Percentiles rank a stretch among this genome's conserved stretches.
Evolutionary conservation across 2,329 filamentous ascomycete species (phyloP).

Genomic region (Gnomoniopsis sp.): DNA sequence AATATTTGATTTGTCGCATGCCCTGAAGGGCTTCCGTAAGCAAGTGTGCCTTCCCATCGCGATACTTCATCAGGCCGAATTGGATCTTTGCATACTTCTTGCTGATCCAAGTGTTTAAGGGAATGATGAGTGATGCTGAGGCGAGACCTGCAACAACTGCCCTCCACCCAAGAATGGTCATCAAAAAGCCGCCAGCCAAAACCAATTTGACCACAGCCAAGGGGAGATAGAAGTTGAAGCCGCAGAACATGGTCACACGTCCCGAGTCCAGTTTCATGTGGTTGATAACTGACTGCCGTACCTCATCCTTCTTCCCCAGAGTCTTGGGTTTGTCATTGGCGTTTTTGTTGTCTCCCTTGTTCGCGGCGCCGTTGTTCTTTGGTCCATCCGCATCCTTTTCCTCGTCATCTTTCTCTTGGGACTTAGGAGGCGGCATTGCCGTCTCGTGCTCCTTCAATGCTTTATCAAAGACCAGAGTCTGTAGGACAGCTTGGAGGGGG

Average conservation of each 20-base stretch:
- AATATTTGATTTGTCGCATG: conserved; percentile 37
- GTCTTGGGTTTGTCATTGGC: conserved; percentile 2
- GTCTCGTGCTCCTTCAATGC: conserved; percentile 32
- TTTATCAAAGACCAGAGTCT: conserved; percentile 33
- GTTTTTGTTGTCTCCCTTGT: neutral
- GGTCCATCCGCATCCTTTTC: neutral
- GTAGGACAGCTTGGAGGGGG: conserved; percentile 29
- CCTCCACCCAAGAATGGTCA: conserved; percentile 30
- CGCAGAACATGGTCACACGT: conserved; percentile 21
- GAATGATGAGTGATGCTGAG: conserved; percentile 26
- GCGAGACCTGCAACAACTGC: conserved; percentile 28
- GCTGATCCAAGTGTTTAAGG: conserved; percentile 28
- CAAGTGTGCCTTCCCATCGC: conserved; percentile 32
- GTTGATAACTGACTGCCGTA: conserved; percentile 32
- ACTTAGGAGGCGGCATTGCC: conserved; percentile 20
- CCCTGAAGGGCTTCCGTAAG: conserved; percentile 34
- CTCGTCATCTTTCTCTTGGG: conserved; percentile 16
- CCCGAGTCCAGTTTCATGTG: conserved; percentile 34
- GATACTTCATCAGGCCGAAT: conserved; percentile 32
- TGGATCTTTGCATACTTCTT: conserved; percentile 29
- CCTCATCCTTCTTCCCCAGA: conserved; percentile 22
- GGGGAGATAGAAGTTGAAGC: conserved; percentile 28
- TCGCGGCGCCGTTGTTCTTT: conserved; percentile 14
- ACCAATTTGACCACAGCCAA: conserved; percentile 32
- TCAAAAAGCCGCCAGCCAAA: conserved; percentile 28